Evolutionary conservation across 2,329 filamentous ascomycete genomes (phyloP), one percentile per base, ranked within the genome.

Genomic region (Cadophora malorum): DNA sequence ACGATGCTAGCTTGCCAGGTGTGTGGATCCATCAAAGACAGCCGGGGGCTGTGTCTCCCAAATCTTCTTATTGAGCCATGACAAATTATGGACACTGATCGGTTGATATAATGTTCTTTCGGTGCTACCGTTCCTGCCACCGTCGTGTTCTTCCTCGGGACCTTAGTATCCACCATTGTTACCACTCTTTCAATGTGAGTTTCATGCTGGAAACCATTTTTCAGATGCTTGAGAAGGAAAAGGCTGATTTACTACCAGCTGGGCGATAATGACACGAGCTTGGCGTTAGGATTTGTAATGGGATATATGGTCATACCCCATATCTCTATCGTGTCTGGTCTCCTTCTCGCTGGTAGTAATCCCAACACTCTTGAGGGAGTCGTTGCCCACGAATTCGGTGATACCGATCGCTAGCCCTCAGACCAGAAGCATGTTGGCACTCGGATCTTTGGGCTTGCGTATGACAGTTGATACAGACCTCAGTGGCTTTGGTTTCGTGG

Each of bases 1-100:
- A 70, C 77, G 25, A 74, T 72, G 68, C 56, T 73, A 5, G 68
- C 63, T 9, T 69, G 67, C 59, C 70, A 73, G 55, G 55, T 67
- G 19, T 63, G 58, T 6, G 35, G 9, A 14, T 38, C 35, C 35
- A 14, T 19, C 16, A 14, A 47, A 47, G 41, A 14, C 41, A 38
- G 14, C 35, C 35, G 9, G 14, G 14, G 14, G 8, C 35, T 9
- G 14, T 7, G 14, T 38, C 9, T 10, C 2, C 9, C 35, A 38
- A 38, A 38, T 9, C 8, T 14, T 38, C 14, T 38, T 38, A 5
- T 9, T 9, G 35, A 14, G 14, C 35, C 35, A 9, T 9, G 14
- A 38, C 35, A 38, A 14, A 38, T 2, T 38, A 0, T 74, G 70
- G 31, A 72, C 71, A n/a, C 62, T 70, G 19, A 72, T 67, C 19